Evolutionary conservation across 176 grass and related monocot species (phyloP).

Genomic region (Tuctoria greenei): DNA sequence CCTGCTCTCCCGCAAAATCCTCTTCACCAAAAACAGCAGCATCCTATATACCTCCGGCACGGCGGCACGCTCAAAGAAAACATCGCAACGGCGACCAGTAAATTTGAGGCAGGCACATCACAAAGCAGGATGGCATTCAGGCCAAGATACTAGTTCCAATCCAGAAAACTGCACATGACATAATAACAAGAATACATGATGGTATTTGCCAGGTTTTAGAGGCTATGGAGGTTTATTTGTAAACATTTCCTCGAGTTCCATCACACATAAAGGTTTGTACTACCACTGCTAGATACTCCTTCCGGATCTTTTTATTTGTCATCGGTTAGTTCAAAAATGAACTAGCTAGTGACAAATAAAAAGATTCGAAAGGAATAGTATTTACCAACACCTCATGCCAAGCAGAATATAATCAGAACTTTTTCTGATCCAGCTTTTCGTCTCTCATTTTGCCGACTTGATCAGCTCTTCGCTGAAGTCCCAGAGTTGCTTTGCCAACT

Average conservation of each 20-base stretch:
- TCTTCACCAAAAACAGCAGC: background rate
- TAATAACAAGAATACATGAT: constrained; percentile 28
- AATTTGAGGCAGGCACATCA: background rate
- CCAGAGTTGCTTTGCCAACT: constrained; percentile 63
- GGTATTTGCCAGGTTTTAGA: background rate
- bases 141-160: background rate
- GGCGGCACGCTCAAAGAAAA: background rate
- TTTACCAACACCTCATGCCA: background rate
- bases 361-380: too few relatives aligned
- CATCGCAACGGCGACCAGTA: too few relatives aligned
- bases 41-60: background rate
- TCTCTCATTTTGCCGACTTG: constrained; percentile 49
- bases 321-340: too few relatives aligned
- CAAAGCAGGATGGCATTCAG: background rate
- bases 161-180: background rate
- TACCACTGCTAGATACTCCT: constrained; percentile 30
- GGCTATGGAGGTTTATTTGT: constrained; percentile 19
- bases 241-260: constrained; percentile 25
- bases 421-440: constrained; percentile 7
- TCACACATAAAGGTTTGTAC: constrained; percentile 12
- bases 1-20: constrained; percentile 50
- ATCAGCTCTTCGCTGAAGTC: constrained; percentile 72
- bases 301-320: too few relatives aligned
- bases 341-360: too few relatives aligned
- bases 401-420: background rate